Conservation (phyloP, 2,329 filamentous ascomycete species). For the Colletotrichum filicis region DNA sequence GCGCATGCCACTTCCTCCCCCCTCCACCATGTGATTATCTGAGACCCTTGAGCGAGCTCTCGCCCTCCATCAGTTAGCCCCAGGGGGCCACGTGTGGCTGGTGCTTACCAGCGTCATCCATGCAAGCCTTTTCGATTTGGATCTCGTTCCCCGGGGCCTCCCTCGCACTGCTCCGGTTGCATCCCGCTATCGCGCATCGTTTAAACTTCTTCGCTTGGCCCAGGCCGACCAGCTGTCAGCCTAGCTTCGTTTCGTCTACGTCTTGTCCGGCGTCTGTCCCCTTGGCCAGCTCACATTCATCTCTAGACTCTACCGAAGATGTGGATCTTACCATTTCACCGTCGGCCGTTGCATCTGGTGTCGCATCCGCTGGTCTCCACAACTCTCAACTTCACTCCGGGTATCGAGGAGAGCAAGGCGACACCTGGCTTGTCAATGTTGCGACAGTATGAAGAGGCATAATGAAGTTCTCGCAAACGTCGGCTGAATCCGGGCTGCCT, state of each 20-base stretch:
- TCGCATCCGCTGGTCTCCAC: background rate
- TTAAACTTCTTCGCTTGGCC: slow-evolving; percentile 7
- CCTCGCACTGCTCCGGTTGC: slow-evolving; percentile 9
- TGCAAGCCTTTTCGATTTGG: background rate
- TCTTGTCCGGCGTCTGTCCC: slow-evolving; percentile 31
- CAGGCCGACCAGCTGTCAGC: slow-evolving; percentile 23
- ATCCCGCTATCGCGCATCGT: slow-evolving; percentile 12
- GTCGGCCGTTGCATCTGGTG: background rate
- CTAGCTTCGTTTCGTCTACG: slow-evolving; percentile 25
- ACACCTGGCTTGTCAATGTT: background rate
- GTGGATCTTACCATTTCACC: background rate
- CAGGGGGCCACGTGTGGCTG: slow-evolving; percentile 19
- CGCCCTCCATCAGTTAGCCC: slow-evolving; percentile 3
- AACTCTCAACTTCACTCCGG: background rate
- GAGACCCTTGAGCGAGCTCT: slow-evolving; percentile 10
- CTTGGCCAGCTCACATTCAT: background rate
- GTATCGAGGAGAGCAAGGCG: background rate
- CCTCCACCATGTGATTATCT: slow-evolving; percentile 21
- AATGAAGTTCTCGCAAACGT: background rate
- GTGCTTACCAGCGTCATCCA: slow-evolving; percentile 1
- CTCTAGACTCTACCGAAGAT: background rate
- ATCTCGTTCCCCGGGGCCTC: background rate
- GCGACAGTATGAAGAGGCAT: background rate
- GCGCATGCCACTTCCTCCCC: slow-evolving; percentile 24
- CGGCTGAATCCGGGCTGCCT: background rate